Evolutionary conservation across 202 grass and related monocot genomes (phyloP).

Genomic region (Cymbopogon flexuosus): DNA sequence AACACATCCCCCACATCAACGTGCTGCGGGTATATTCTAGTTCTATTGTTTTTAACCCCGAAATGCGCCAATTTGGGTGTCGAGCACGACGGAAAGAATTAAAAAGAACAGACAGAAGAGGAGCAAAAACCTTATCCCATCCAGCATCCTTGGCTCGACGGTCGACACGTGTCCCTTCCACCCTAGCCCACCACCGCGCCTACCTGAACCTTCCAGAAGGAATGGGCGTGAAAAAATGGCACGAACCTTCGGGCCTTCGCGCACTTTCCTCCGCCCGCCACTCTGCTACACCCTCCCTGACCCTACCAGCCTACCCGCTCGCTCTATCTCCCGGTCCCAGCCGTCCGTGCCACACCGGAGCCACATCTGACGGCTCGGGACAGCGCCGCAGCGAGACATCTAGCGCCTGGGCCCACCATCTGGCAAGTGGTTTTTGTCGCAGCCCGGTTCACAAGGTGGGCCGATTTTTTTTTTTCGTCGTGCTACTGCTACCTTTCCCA

Average conservation of each 20-base stretch:
- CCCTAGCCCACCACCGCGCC: neutral
- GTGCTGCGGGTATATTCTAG: no score
- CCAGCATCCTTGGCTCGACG: neutral
- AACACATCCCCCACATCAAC: no score
- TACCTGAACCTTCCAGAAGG: conserved; percentile 54
- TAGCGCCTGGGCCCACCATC: conserved; percentile 4
- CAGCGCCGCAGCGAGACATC: neutral
- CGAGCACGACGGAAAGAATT: neutral
- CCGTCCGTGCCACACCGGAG: neutral
- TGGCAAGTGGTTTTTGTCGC: conserved; percentile 35
- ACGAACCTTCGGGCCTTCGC: conserved; percentile 60
- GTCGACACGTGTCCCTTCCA: conserved; percentile 35
- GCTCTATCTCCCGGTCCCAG: neutral
- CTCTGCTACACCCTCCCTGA: neutral
- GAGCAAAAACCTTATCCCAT: conserved; percentile 36
- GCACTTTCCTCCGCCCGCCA: conserved; percentile 29
- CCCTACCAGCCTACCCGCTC: neutral
- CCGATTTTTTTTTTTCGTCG: conserved; percentile 12
- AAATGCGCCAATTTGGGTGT: no score
- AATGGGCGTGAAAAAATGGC: neutral
- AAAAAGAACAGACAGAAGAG: no score
- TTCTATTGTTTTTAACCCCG: no score
- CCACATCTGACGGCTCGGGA: neutral
- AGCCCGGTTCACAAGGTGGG: conserved; percentile 13
- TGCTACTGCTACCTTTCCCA: neutral